Evolutionary conservation across 352 stramenopile genomes (phyloP).

Genomic region (Globisporangium middletonii): DNA sequence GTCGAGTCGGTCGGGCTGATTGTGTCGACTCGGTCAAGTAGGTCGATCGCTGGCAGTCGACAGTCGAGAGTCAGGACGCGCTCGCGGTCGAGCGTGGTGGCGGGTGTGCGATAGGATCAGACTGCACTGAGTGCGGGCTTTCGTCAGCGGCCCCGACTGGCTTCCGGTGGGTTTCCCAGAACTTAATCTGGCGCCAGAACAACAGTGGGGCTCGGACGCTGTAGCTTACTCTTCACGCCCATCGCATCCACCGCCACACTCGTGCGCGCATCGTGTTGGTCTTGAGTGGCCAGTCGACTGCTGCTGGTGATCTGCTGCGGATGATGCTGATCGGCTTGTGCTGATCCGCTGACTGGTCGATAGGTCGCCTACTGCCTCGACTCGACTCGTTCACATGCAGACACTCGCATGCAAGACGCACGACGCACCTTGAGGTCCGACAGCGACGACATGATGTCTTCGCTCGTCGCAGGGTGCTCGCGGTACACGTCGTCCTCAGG

Average conservation of each 20-base stretch:
- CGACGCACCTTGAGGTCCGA: constrained; percentile 90
- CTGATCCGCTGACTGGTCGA: no score
- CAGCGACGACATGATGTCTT: constrained; percentile 75
- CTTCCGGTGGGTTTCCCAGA: constrained; percentile 88
- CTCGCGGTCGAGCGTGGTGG: not conserved
- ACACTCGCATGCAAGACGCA: not conserved
- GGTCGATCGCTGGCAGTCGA: not conserved
- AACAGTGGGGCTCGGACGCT: constrained; percentile 82
- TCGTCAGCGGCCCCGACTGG: constrained; percentile 67
- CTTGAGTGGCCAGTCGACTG: not conserved
- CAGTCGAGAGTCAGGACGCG: constrained; percentile 4
- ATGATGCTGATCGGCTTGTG: no score
- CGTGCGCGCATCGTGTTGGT: not conserved
- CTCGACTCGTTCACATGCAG: not conserved
- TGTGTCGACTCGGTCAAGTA: not conserved
- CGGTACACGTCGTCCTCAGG: constrained; percentile 76
- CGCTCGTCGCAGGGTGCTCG: constrained; percentile 65
- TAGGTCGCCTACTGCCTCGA: not conserved
- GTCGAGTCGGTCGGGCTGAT: not conserved
- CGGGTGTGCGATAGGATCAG: constrained; percentile 43
- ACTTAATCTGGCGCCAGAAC: constrained; percentile 85
- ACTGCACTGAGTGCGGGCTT: constrained; percentile 57
- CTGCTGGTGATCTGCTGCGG: not conserved
- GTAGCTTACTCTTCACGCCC: constrained; percentile 79
- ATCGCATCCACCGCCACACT: not conserved